phyloP scores from a whole-genome alignment of 352 stramenopile species.

The Phytopythium cucurbitacearum region DNA sequence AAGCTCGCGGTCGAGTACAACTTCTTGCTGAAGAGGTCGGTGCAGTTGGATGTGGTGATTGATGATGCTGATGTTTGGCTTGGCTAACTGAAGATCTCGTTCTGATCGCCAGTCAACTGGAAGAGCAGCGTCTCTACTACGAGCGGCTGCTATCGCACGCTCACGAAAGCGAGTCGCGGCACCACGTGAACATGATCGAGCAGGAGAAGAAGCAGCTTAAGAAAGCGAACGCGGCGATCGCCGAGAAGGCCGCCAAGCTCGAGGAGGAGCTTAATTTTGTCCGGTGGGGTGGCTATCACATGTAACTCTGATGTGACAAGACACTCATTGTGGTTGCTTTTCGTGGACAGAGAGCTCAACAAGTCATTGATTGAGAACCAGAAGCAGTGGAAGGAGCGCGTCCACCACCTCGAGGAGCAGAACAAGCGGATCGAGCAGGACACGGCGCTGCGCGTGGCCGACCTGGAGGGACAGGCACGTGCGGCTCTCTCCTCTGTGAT shows the following conservation, averaged over 20 bases:
- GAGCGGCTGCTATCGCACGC: slow-evolving; percentile 71
- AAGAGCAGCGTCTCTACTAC: slow-evolving; percentile 94
- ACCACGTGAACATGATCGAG: slow-evolving; percentile 52
- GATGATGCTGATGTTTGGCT: not conserved
- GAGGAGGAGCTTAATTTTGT: slow-evolving; percentile 83
- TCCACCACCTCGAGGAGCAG: slow-evolving; percentile 64
- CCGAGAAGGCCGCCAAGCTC: slow-evolving; percentile 70
- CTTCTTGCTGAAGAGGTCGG: slow-evolving; percentile 90
- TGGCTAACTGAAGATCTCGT: not conserved
- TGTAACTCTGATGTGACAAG: not conserved
- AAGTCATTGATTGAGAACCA: slow-evolving; percentile 88
- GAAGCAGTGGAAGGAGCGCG: slow-evolving; percentile 84
- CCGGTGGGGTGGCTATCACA: slow-evolving; percentile 22
- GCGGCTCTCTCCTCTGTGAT: not conserved
- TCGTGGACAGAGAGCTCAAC: slow-evolving; percentile 64
- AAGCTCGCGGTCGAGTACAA: slow-evolving; percentile 96
- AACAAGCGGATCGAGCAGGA: slow-evolving; percentile 53
- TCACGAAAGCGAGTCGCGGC: slow-evolving; percentile 52
- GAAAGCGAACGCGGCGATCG: slow-evolving; percentile 58
- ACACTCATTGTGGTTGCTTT: not conserved
- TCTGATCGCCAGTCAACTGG: slow-evolving; percentile 76
- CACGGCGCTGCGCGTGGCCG: slow-evolving; percentile 54
- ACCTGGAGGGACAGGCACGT: slow-evolving; percentile 76
- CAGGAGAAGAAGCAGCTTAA: slow-evolving; percentile 82
- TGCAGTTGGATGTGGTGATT: not conserved